Evolutionary conservation across 2,329 filamentous ascomycete species (phyloP).

Genomic region (Fusarium dimerum): DNA sequence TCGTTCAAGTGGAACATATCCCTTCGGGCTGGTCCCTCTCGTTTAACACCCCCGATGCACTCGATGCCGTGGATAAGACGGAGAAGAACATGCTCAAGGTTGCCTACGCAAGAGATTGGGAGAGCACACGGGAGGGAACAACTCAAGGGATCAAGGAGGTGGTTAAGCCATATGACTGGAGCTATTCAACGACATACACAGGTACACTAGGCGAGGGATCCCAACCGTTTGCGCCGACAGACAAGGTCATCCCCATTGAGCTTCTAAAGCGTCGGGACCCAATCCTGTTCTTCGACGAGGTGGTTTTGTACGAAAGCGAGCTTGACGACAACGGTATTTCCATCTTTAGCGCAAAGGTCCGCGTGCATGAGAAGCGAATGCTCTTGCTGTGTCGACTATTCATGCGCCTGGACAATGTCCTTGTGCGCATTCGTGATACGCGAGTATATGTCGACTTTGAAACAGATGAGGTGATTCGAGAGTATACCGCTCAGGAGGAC

Average conservation of each 20-base stretch:
- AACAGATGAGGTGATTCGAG: conserved; percentile 75
- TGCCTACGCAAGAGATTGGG: conserved; percentile 88
- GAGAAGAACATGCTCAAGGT: conserved; percentile 89
- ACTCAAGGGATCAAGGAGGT: conserved; percentile 89
- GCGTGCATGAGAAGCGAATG: conserved; percentile 88
- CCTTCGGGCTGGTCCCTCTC: conserved; percentile 74
- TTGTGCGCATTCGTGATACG: conserved; percentile 86
- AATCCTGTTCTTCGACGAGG: conserved; percentile 95
- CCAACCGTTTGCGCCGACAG: conserved; percentile 32
- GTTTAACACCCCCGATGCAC: conserved; percentile 84
- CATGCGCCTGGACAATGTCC: conserved; percentile 87
- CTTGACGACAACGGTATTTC: conserved; percentile 96
- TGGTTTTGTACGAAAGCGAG: conserved; percentile 96
- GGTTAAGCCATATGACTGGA: conserved; percentile 97
- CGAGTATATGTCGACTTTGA: conserved; percentile 89
- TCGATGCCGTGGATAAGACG: conserved; percentile 93
- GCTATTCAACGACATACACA: conserved; percentile 85
- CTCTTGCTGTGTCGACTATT: conserved; percentile 85
- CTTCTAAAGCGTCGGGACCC: conserved; percentile 87
- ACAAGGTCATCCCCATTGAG: conserved; percentile 72
- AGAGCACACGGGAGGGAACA: conserved; percentile 66
- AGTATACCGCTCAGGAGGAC: conserved; percentile 88
- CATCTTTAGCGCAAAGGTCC: conserved; percentile 83
- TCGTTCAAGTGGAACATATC: conserved; percentile 73
- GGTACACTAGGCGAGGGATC: conserved; percentile 60